Evolutionary conservation across 768 basidiomycete species (phyloP).

Genomic region (Lactarius hatsudake): DNA sequence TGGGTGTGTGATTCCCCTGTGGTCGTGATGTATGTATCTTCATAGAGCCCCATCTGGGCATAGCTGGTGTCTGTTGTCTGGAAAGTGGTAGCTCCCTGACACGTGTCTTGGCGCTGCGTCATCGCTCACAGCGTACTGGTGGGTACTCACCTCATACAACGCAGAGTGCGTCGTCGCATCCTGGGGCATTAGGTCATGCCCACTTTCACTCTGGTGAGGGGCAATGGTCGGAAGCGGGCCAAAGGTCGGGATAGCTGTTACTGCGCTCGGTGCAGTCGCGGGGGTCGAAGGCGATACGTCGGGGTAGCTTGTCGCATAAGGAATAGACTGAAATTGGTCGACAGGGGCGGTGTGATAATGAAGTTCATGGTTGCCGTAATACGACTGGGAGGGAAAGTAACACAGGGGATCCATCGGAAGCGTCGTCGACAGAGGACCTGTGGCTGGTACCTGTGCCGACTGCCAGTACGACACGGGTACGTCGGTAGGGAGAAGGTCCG

Average conservation of each 20-base stretch:
- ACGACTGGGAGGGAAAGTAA: not conserved
- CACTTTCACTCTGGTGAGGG: conserved; percentile 23
- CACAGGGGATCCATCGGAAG: not conserved
- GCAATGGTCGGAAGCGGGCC: conserved; percentile 11
- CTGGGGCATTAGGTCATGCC: conserved; percentile 19
- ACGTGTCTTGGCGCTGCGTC: conserved; percentile 1
- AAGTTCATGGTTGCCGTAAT: conserved; percentile 2
- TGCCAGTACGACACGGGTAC: conserved; percentile 10
- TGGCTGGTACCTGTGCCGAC: conserved; percentile 4
- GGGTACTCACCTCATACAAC: conserved; percentile 25
- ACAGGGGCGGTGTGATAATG: not conserved
- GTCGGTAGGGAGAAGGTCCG: not conserved
- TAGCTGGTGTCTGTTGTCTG: not conserved
- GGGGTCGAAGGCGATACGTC: not conserved
- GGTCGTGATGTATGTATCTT: not conserved
- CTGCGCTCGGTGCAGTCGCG: not conserved
- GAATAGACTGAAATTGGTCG: not conserved
- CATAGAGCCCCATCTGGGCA: not conserved
- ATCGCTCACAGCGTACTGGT: conserved; percentile 9
- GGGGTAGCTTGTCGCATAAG: not conserved
- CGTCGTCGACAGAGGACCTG: not conserved
- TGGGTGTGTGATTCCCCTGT: not conserved
- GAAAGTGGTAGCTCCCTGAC: conserved; percentile 7
- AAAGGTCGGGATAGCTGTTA: not conserved
- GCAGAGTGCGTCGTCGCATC: not conserved